A percentile compares a stretch with the other conserved stretches of the same genome.
phyloP scores from a whole-genome alignment of 225 moss, liverwort and hornwort genomes.

The Polytrichum formosum region DNA sequence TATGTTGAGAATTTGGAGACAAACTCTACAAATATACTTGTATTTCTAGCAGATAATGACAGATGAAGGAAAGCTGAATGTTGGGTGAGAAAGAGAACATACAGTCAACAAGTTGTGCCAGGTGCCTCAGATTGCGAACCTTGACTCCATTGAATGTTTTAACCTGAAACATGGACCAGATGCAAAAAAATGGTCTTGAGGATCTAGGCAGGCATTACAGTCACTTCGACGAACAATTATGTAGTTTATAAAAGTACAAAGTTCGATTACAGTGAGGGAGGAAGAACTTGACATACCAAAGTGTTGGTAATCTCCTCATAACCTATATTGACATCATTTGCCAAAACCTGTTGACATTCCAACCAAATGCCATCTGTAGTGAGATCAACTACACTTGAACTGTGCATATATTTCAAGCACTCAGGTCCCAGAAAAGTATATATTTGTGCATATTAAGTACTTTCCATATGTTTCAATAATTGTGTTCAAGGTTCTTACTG shows the following conservation, averaged over 20 bases:
- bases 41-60: too few relatives aligned
- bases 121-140: slow-evolving; percentile 87
- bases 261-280: too few relatives aligned
- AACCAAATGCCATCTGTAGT: not conserved
- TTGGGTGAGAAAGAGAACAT: slow-evolving; percentile 19
- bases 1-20: too few relatives aligned
- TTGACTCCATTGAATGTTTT: slow-evolving; percentile 86
- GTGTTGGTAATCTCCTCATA: slow-evolving; percentile 93
- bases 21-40: too few relatives aligned
- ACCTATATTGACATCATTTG: slow-evolving; percentile 96
- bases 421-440: too few relatives aligned
- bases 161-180: slow-evolving; percentile 49
- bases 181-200: not conserved
- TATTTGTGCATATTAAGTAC: too few relatives aligned
- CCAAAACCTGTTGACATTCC: slow-evolving; percentile 66
- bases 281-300: slow-evolving; percentile 39
- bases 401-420: too few relatives aligned
- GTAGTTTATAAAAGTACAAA: too few relatives aligned
- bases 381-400: not conserved
- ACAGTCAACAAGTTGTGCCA: slow-evolving; percentile 95
- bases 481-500: too few relatives aligned
- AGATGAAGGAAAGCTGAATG: not conserved
- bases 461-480: too few relatives aligned
- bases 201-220: too few relatives aligned
- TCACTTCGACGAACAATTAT: too few relatives aligned